These are phyloP conservation scores for Multifurca ochricompacta DNA, from an alignment of 768 basidiomycete genomes.

Conservation along the genomic window DNA sequence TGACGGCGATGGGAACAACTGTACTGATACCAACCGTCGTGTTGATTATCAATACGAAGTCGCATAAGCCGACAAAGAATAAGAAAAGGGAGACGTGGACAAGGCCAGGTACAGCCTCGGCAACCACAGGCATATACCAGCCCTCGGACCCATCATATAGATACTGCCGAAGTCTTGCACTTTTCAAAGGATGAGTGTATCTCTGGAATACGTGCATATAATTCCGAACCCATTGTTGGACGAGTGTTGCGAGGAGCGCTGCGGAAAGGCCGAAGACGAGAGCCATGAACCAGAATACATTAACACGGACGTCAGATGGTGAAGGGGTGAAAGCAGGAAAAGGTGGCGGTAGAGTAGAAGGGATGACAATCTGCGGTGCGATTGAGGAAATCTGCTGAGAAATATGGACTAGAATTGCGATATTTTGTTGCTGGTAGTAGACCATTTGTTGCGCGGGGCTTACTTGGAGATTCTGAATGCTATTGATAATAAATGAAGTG, in stretches of 20 bases:
- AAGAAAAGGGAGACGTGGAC: conserved; percentile 42
- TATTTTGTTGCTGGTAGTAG: not conserved
- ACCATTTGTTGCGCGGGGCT: not conserved
- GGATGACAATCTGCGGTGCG: not conserved
- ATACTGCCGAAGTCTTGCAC: conserved; percentile 36
- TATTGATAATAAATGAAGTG: not conserved
- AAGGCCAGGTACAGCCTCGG: conserved; percentile 38
- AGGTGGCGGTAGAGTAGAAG: not conserved
- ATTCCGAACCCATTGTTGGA: too few species aligned
- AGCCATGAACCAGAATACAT: conserved; percentile 31
- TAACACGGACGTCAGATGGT: conserved; percentile 31
- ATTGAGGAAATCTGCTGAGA: conserved; percentile 3
- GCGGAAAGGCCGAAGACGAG: conserved; percentile 37
- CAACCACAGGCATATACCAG: conserved; percentile 35
- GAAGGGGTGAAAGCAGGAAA: conserved; percentile 19
- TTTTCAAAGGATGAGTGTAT: conserved; percentile 26
- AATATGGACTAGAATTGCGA: not conserved
- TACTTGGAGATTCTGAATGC: not conserved
- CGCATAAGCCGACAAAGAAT: conserved; percentile 42
- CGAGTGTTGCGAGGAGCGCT: conserved; percentile 38
- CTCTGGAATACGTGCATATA: conserved; percentile 27
- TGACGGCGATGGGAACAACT: not conserved
- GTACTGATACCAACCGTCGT: conserved; percentile 1
- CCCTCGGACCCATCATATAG: conserved; percentile 30
- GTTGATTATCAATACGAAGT: conserved; percentile 33